Evolutionary conservation across 306 rosid genomes (phyloP), one percentile per base, ranked within the genome.

Genomic region (Acacia melanoxylon): DNA sequence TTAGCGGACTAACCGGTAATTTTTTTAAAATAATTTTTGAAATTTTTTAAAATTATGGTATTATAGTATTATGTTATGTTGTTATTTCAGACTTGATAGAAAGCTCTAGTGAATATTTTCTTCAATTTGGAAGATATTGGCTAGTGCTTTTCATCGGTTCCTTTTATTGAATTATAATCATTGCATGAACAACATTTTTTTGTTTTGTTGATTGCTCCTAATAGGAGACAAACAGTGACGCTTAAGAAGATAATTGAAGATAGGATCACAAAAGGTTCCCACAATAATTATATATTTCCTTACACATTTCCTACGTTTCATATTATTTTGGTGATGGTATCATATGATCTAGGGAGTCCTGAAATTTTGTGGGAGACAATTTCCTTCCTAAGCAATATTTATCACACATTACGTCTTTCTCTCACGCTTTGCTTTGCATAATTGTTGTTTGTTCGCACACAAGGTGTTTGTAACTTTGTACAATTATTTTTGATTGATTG

Each of bases 201-300:
- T 41, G 48, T 68, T 75, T 48, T 81, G 81, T 84, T 89, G 98
- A 89, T 95, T 86, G 99, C 95, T 74, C 93, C 99, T 13, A 95
- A 95, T 79, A 93, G 95, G 97, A 90, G 95, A 84, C 99, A 95
- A 83, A 97, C 98, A 78, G 75, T 87, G 80, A 70, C 88, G 67
- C 97, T 95, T 4, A 90, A 89, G 85, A 88, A 88, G 73, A 62
- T 88, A 27, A 85, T 93, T 33, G 91, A 90, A 74, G 97, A 86
- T n/a, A 67, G 72, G 75, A 89, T 95, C 76, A 89, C 92, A n/a
- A 93, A 93, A 90, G 99, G 97, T 93, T 79, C 41, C 22, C 25
- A 72, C 52, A 5, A 35, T 5, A 74, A 65, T 61, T 40, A 51
- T 49, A 45, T 63, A 14, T 63, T 77, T 42, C 74, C 52, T 62